phyloP scores from a whole-genome alignment of 2,329 filamentous ascomycete genomes.

The Mycocentrospora acerina region DNA sequence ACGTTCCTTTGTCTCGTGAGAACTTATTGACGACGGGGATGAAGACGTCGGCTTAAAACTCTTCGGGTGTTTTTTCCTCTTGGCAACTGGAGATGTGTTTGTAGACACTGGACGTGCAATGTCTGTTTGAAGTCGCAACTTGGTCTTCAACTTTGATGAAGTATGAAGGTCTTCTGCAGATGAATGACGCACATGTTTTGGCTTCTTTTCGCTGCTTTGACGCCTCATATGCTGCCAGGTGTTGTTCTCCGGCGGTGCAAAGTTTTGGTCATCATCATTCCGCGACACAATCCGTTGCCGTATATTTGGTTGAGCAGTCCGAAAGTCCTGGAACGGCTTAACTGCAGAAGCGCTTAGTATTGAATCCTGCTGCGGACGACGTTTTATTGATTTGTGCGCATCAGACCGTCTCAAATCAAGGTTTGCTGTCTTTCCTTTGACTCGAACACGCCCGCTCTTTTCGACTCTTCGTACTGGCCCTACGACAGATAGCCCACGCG shows the following conservation, averaged over 20 bases:
- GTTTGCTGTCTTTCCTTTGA: constrained; percentile 8
- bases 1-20: not conserved
- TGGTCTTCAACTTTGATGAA: constrained; percentile 4
- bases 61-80: constrained; percentile 14
- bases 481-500: constrained; percentile 30
- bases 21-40: constrained; percentile 11
- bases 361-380: constrained; percentile 9
- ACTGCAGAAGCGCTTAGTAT: not conserved
- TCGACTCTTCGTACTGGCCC: constrained; percentile 26
- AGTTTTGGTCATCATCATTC: constrained; percentile 1
- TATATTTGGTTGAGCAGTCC: not conserved
- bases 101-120: constrained; percentile 21
- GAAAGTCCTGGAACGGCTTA: not conserved
- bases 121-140: constrained; percentile 22
- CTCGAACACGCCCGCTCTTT: constrained; percentile 15
- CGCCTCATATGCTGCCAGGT: constrained; percentile 13
- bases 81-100: constrained; percentile 21
- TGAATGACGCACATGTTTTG: constrained; percentile 5
- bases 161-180: constrained; percentile 12
- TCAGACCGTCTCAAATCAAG: constrained; percentile 24
- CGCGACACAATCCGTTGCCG: constrained; percentile 1
- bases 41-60: constrained; percentile 10
- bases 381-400: constrained; percentile 28
- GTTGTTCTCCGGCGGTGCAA: constrained; percentile 2
- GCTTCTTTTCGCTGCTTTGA: not conserved